Evolutionary conservation across 352 stramenopile species (phyloP), one percentile per base, ranked within the genome.

Genomic region (Phytophthora fragariaefolia): DNA sequence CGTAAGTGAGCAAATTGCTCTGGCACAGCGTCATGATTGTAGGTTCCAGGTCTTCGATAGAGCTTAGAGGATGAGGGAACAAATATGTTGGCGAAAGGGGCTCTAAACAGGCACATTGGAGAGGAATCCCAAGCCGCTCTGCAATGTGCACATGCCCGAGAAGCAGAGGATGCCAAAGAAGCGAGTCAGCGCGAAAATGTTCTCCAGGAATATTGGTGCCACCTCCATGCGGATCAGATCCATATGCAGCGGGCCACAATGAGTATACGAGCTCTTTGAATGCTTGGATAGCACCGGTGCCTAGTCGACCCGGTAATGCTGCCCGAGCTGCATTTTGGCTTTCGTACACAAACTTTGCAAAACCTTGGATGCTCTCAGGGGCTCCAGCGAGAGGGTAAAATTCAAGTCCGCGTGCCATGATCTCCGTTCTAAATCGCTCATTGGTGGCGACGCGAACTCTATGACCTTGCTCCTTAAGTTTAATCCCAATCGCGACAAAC

Each of bases 391-490:
- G 73, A n/a, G 77, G 69, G 26, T 82, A 83, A 20, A 83, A 85
- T 48, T 85, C 77, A 28, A 85, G 60, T n/a, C 76, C 74, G 4
- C 70, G 69, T 0, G 61, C 62, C 8, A 75, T 71, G 17, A 97
- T 87, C 12, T 81, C 77, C 2, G 67, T 27, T 4, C 88, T 64
- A 72, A 92, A 93, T 6, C 77, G 63, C 43, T 85, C 74, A 53
- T 97, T 89, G 2, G 86, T 83, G 3, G 87, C 90, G 38, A 97
- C 69, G 6, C 90, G 79, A 0, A 97, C 90, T 1, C 82, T 74
- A 73, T 97, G 91, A 0, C 90, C 90, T n/a, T 88, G 51, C 4
- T 63, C 53, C 49, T 80, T 70, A 2, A 97, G 71, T 30, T 79
- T 66, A 22, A 83, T 66, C 3, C 81, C 85, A 6, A 97, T 73